Evolutionary conservation across 2,329 filamentous ascomycete species (phyloP), one percentile per base, ranked within the genome.

Genomic region (Xylariaceae sp.): DNA sequence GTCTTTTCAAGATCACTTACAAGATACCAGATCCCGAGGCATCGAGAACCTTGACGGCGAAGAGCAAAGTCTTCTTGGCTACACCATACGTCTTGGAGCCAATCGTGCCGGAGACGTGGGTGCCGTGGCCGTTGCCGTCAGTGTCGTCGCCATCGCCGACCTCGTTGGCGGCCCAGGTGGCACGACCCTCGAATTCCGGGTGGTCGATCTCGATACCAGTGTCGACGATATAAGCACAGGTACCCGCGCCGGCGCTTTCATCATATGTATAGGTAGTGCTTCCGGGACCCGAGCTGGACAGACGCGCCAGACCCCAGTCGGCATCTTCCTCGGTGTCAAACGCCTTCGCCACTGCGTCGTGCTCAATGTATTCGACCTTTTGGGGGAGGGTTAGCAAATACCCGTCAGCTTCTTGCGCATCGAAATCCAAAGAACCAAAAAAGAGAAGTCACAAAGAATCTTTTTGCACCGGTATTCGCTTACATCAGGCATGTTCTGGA

Each of bases 161-260:
- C 41, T 59, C 61, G 59, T 68, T 66, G 35, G 63, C 62, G 29
- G 67, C 64, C 44, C 68, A 68, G 32, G 57, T 63, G 26, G 74
- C 76, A 6, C 76, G 72, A 6, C 72, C 72, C 51, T 72, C 71
- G 49, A 78, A 78, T 30, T 77, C 70, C 11, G 61, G 55, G 54
- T 84, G 80, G n/a, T 62, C 52, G 35, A 69, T 70, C 19, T 73
- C 70, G 50, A 83, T 74, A 41, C 80, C 80, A 0, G 76, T 80
- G 67, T 84, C 80, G 50, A 83, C 69, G 41, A 84, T 64, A 63
- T 82, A 84, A 47, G 75, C 73, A 59, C 73, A 81, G 53, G 68
- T 73, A 40, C 68, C 71, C 40, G 67, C 60, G 11, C 76, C 76
- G 32, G 74, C 73, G 27, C 64, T 69, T n/a, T 65, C 58, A 53